These are phyloP conservation scores for Xerocomus cyaneibrunnescens DNA, from an alignment of 1,284 basidiomycete species.

Conservation along the genomic window DNA sequence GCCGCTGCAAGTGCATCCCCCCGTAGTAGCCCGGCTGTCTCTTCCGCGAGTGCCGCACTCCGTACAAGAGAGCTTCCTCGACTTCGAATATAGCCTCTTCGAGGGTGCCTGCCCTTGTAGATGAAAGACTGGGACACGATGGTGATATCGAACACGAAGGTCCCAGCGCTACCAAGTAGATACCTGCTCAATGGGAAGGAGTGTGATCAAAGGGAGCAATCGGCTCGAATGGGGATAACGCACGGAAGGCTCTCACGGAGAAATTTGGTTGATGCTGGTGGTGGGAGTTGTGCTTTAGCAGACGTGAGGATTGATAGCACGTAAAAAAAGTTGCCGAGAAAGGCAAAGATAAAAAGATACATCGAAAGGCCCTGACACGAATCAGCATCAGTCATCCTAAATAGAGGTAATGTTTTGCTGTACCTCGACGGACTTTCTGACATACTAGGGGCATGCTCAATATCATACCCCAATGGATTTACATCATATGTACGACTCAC, in stretches of 20 bases:
- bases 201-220: slow-evolving; percentile 7
- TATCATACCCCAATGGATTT: not conserved
- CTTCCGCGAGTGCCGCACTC: slow-evolving; percentile 36
- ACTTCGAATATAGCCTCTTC: slow-evolving; percentile 25
- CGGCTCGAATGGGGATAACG: slow-evolving; percentile 33
- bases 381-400: slow-evolving; percentile 12
- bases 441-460: slow-evolving; percentile 54
- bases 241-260: slow-evolving; percentile 75
- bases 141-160: slow-evolving; percentile 85
- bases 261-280: slow-evolving; percentile 56
- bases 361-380: slow-evolving; percentile 78
- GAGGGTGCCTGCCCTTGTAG: slow-evolving; percentile 43
- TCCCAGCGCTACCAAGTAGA: slow-evolving; percentile 84
- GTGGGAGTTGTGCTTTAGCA: slow-evolving; percentile 53
- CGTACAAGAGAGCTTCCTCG: slow-evolving; percentile 34
- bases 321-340: slow-evolving; percentile 89
- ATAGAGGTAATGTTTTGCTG: slow-evolving; percentile 5
- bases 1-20: slow-evolving; percentile 37
- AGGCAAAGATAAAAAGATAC: slow-evolving; percentile 88
- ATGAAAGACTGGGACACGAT: slow-evolving; percentile 68
- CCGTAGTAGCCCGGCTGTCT: slow-evolving; percentile 47
- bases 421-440: slow-evolving; percentile 87
- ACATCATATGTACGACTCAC: slow-evolving; percentile 52
- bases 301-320: slow-evolving; percentile 80
- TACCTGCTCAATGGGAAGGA: slow-evolving; percentile 51